Conservation (phyloP, 179 eudicot species). For the Drosera spatulata region DNA sequence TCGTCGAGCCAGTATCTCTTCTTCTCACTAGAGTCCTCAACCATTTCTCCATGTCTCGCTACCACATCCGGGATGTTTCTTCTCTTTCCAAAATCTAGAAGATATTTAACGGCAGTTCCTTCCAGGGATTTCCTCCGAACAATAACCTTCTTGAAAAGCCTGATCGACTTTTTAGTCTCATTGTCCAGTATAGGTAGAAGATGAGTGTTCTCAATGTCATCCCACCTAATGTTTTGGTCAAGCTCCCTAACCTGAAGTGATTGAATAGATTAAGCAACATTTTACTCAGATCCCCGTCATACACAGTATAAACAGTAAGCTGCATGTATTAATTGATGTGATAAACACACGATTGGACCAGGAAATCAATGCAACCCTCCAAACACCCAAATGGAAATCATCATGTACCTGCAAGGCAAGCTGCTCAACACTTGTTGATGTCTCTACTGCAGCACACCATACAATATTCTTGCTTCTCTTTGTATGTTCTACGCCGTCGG, state of each 20-base stretch:
- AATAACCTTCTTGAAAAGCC: conserved; percentile 74
- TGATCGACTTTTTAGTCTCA: conserved; percentile 48
- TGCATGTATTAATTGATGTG: no score
- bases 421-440: conserved; percentile 57
- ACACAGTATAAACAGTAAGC: no score
- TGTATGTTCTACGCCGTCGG: conserved; percentile 63
- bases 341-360: no score
- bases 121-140: conserved; percentile 60
- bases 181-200: conserved; percentile 49
- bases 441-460: conserved; percentile 89
- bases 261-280: conserved; percentile 1
- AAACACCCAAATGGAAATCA: no score
- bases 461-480: conserved; percentile 56
- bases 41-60: conserved; percentile 47
- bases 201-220: conserved; percentile 71
- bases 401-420: conserved; percentile 82
- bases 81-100: conserved; percentile 97
- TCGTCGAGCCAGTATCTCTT: conserved; percentile 94
- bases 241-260: conserved; percentile 79
- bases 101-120: conserved; percentile 59
- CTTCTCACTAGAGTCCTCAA: conserved; percentile 67
- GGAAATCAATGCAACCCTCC: no score
- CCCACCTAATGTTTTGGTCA: conserved; percentile 76
- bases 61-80: conserved; percentile 82
- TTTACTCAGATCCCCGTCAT: neutral